phyloP scores from a whole-genome alignment of 805 yeast species.

The Priceomyces castillae region DNA sequence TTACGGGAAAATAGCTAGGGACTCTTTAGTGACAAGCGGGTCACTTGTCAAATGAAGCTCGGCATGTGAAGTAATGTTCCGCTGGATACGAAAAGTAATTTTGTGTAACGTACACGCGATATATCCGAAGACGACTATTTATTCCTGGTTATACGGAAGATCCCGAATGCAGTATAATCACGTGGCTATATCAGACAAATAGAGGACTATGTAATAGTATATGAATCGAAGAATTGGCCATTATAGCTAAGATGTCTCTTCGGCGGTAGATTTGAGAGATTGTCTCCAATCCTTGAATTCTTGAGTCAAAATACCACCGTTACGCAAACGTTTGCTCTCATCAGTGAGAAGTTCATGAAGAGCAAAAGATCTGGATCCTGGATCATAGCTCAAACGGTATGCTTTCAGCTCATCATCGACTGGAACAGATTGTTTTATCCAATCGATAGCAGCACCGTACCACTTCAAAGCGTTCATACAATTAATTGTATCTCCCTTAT shows the following conservation, averaged over 20 bases:
- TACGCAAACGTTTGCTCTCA: slow-evolving; percentile 37
- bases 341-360: slow-evolving; percentile 45
- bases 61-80: slow-evolving; percentile 1
- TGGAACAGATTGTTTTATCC: slow-evolving; percentile 59
- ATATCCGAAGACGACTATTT: neutral
- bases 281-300: slow-evolving; percentile 38
- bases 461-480: slow-evolving; percentile 81
- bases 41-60: too few relatives aligned
- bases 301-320: slow-evolving; percentile 46
- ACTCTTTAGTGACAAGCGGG: too few relatives aligned
- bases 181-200: too few relatives aligned
- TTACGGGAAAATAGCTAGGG: too few relatives aligned
- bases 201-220: neutral
- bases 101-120: neutral
- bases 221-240: neutral
- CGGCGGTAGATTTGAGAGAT: neutral
- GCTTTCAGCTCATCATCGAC: slow-evolving; percentile 48
- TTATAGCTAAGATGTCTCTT: neutral
- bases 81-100: neutral
- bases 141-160: too few relatives aligned
- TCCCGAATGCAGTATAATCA: too few relatives aligned
- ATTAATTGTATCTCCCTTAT: slow-evolving; percentile 48
- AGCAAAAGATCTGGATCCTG: slow-evolving; percentile 51
- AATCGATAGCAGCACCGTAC: slow-evolving; percentile 80
- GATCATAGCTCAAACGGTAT: slow-evolving; percentile 56